phyloP scores from a whole-genome alignment of 2,329 filamentous ascomycete genomes.

The Pseudonectria foliicola region DNA sequence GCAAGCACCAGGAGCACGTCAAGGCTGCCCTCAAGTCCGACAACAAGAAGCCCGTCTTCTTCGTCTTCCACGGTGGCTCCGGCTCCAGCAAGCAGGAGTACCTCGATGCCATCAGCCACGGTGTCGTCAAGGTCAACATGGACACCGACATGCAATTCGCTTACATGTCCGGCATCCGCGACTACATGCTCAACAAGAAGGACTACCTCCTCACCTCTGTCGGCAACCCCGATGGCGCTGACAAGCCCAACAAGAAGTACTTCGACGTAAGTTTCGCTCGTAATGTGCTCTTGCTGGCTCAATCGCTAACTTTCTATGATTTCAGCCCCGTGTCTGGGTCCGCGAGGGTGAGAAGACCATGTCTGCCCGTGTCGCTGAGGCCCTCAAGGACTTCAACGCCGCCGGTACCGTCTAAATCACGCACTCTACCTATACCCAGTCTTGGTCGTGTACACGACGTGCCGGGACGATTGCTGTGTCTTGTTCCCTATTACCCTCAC shows the following conservation, averaged over 20 bases:
- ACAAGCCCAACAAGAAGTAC: slow-evolving; percentile 99
- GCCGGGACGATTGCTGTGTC: no score
- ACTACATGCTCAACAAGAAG: slow-evolving; percentile 91
- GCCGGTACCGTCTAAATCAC: slow-evolving; percentile 27
- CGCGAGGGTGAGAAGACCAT: slow-evolving; percentile 97
- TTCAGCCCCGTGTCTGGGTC: slow-evolving; percentile 83
- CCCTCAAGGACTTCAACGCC: slow-evolving; percentile 82
- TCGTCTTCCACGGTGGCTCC: slow-evolving; percentile 98
- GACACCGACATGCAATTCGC: slow-evolving; percentile 97
- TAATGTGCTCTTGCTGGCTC: neutral
- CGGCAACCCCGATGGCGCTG: slow-evolving; percentile 89
- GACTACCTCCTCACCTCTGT: slow-evolving; percentile 83
- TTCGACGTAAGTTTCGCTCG: slow-evolving; percentile 47
- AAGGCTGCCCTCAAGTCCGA: slow-evolving; percentile 66
- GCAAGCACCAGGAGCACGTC: slow-evolving; percentile 93
- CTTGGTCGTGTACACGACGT: no score
- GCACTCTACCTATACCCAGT: neutral
- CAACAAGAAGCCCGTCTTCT: slow-evolving; percentile 90
- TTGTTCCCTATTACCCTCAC: no score
- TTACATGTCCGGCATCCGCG: slow-evolving; percentile 85
- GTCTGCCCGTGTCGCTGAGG: slow-evolving; percentile 70
- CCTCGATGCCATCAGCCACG: slow-evolving; percentile 78
- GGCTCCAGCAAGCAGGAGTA: slow-evolving; percentile 89
- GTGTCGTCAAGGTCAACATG: slow-evolving; percentile 99
- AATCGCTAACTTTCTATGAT: slow-evolving; percentile 9